Base-by-base conservation (phyloP, 345 rosid genomes). In the Aquilaria malaccensis region DNA sequence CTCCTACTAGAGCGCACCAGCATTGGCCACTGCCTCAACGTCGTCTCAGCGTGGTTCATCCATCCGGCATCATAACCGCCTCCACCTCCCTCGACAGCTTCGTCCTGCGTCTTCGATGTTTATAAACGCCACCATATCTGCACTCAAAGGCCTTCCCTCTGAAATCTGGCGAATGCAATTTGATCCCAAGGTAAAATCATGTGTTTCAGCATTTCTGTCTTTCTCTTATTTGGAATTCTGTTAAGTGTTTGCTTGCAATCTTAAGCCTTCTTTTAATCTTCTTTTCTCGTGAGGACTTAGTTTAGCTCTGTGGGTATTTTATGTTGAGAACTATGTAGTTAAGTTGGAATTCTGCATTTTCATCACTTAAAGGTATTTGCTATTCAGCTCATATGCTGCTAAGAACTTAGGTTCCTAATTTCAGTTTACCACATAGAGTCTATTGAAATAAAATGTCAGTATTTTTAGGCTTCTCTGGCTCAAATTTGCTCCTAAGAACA, bases 121-220 rank as follows among this genome's bases (percentile, higher is more conserved):
- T 93, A 94, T 52, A 90, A 94, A 88, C 73, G 86, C 91, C 46
- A 82, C 86, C 45, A 88, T 94, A 61, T 95, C 97, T 48, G 77
- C 87, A 50, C 83, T 94, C 56, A 96, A 94, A 68, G 97, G 92
- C 66, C 96, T 96, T 10, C 97, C 99, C 9, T 88, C 97, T 13
- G 97, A 94, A 76, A 91, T 90, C 58, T 91, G 97, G 97, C 95
- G 90, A 66, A 80, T 94, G 99, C 85, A 82, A 74, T 94, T 94
- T 69, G 80, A 91, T 66, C 91, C 99, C 57, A 83, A 77, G 99
- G 99, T 91, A 29, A 0, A 10, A 45, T 58, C 0, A 1, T 13
- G 0, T 33, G 14, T 13, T 47, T 3, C 22, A 22, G 22, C 47
- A 13, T 52, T 6, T 15, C 29, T 0, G 22, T 30, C n/a, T 33